Conservation (phyloP, 108 stramenopile genomes). For the Pseudonitzschia multiseries region DNA sequence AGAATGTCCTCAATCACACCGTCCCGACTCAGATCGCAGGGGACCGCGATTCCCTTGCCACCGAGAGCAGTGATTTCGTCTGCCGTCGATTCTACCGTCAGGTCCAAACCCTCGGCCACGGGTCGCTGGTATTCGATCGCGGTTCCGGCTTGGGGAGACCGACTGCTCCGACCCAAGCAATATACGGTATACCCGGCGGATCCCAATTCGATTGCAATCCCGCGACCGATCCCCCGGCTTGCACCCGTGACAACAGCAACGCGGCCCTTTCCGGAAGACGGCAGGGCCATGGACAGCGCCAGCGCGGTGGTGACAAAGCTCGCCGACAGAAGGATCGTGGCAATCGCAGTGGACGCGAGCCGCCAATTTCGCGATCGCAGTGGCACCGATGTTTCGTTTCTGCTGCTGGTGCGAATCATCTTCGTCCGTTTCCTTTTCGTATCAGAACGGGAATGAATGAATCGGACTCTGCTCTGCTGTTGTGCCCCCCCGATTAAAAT, state of each 20-base stretch:
- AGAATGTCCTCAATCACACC: conserved; percentile 39
- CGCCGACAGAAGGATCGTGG: neutral
- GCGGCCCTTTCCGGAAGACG: conserved; percentile 13
- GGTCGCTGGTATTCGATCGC: conserved; percentile 23
- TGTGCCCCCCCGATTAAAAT: too few species aligned
- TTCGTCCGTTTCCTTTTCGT: too few species aligned
- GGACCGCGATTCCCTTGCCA: conserved; percentile 53
- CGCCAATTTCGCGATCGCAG: neutral
- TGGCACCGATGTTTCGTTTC: neutral
- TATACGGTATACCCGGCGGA: conserved; percentile 64
- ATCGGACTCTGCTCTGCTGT: too few species aligned
- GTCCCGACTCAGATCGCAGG: conserved; percentile 53
- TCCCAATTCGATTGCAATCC: conserved; percentile 79
- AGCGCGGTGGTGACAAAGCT: neutral
- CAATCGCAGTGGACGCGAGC: neutral
- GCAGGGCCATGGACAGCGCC: neutral
- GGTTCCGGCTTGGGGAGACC: neutral
- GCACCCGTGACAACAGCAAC: conserved; percentile 71
- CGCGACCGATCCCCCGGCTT: conserved; percentile 73
- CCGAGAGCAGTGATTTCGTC: conserved; percentile 44
- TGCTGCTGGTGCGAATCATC: neutral
- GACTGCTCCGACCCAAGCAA: conserved; percentile 20
- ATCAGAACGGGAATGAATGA: too few species aligned
- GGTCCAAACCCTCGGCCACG: conserved; percentile 28
- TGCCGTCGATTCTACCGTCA: conserved; percentile 61